Base-by-base conservation (phyloP, 352 stramenopile genomes). In the Bremia lactucae region DNA sequence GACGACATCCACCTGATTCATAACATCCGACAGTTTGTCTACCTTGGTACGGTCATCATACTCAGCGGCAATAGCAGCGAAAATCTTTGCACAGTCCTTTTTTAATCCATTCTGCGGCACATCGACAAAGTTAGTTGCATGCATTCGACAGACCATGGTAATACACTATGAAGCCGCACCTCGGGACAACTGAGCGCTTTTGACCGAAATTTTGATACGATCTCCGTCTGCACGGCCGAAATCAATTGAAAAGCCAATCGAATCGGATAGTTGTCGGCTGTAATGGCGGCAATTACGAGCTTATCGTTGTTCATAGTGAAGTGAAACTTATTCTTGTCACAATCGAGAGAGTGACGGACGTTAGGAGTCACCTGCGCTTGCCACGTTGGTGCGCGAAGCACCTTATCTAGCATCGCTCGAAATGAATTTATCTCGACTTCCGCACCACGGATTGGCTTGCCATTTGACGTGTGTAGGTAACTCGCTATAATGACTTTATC, bases 231-330 rank as follows among this genome's bases (percentile, higher is more conserved):
- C 15, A 89, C 58, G 2, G 68, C 52, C 13, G 69, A 59, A 50
- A 89, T 88, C 60, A 89, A 73, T 52, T 90, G 75, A 44, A 90
- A 90, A 23, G 78, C 76, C 20, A 90, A 45, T 9, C 78, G 72
- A 36, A 90, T 86, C 31, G 78, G 78, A 42, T 90, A 90, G 41
- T 87, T 73, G 43, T 86, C 83, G 48, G 67, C 56, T 4, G 74
- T 88, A 52, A 89, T 87, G 33, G 68, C 72, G 9, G 69, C 71
- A 36, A 89, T 88, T 51, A 89, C 76, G 26, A 89, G 69, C 54
- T 92, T 74, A 47, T 89, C 74, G 51, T 88, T 88, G 71, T 88
- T 74, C 77, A 92, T 88, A 10, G 72, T 89, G 49, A 89, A 89
- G 53, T 92, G 76, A 52, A 89, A 89, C 61, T 92, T 92, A 61